Percentiles rank a stretch among this genome's conserved stretches.
These are phyloP conservation scores for Ogataea methanolica DNA, from an alignment of 805 yeast genomes.

Conservation along the genomic window DNA sequence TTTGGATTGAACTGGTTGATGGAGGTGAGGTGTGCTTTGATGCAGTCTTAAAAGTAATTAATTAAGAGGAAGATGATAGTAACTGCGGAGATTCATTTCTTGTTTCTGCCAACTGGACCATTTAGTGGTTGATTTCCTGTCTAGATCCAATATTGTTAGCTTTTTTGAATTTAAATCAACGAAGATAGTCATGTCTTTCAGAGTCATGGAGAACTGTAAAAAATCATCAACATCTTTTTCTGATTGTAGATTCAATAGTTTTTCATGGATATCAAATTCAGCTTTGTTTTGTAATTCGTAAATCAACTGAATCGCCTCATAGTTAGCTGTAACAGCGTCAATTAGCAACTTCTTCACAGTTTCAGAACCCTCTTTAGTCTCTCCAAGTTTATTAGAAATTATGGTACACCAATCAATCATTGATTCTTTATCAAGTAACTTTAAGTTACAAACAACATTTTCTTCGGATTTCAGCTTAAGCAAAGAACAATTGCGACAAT, in stretches of 20 bases:
- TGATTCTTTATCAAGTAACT: conserved; percentile 30
- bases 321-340: conserved; percentile 5
- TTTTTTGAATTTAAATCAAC: conserved; percentile 29
- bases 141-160: conserved; percentile 41
- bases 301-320: conserved; percentile 11
- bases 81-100: conserved; percentile 16
- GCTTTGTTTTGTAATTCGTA: conserved; percentile 32
- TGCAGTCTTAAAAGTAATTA: conserved; percentile 6
- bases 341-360: not conserved
- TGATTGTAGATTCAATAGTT: conserved; percentile 26
- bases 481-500: conserved; percentile 45
- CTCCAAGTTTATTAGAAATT: conserved; percentile 4
- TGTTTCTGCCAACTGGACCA: conserved; percentile 39
- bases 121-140: conserved; percentile 40
- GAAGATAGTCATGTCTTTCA: conserved; percentile 49
- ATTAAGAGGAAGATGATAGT: conserved; percentile 3
- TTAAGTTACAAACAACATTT: conserved; percentile 38
- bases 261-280: conserved; percentile 27
- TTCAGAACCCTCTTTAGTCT: not conserved
- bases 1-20: conserved; percentile 25
- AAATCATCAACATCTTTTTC: conserved; percentile 38
- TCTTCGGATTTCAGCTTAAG: conserved; percentile 26
- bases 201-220: conserved; percentile 43
- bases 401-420: conserved; percentile 31
- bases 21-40: conserved; percentile 14